Conservation (phyloP, 805 yeast genomes). For the Kockiozyma suomiensis region DNA sequence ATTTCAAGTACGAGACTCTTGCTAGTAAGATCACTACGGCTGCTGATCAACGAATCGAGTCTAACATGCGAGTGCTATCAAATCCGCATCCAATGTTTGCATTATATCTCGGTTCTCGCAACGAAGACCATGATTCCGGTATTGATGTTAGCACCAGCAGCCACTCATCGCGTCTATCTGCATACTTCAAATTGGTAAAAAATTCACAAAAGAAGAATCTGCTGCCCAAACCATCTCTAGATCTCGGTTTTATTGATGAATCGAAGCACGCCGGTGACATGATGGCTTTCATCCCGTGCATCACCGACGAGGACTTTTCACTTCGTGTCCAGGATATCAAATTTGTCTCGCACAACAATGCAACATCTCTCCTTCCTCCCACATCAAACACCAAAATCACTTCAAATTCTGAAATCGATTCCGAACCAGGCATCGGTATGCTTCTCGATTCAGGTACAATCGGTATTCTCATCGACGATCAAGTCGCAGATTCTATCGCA, state of each 20-base stretch:
- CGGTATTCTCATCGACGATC: conserved; percentile 20
- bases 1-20: conserved; percentile 22
- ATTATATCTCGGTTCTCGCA: conserved; percentile 24
- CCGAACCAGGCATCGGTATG: conserved; percentile 3
- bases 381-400: neutral
- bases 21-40: conserved; percentile 11
- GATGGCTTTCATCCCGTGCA: conserved; percentile 20
- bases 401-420: too few species aligned
- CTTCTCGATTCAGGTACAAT: conserved; percentile 30
- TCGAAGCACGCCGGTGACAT: conserved; percentile 18
- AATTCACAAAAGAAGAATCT: neutral
- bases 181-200: neutral
- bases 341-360: neutral
- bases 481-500: conserved; percentile 28
- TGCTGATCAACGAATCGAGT: neutral
- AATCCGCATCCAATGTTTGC: conserved; percentile 9
- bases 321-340: conserved; percentile 8
- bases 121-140: neutral
- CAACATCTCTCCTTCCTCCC: neutral
- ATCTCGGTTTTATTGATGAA: conserved; percentile 21
- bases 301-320: conserved; percentile 14
- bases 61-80: neutral
- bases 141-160: neutral
- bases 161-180: neutral
- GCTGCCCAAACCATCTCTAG: conserved; percentile 22